Conservation (phyloP, 768 basidiomycete species). For the Termitomyces sp. region DNA sequence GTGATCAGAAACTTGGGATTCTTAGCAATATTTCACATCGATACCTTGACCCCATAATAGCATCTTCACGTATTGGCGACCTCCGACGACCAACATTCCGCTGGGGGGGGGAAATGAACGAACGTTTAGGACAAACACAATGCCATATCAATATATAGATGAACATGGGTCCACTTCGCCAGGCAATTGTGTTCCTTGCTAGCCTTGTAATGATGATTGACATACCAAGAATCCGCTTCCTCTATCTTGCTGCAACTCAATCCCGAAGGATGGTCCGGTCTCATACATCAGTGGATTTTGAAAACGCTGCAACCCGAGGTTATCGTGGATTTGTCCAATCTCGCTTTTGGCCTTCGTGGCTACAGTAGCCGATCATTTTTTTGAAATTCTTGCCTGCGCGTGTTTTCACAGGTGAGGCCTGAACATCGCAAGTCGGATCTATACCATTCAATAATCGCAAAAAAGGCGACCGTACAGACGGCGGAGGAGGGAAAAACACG, state of each 20-base stretch:
- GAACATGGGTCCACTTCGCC: not conserved
- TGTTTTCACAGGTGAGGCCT: slow-evolving; percentile 6
- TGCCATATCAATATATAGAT: not conserved
- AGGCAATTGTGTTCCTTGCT: not conserved
- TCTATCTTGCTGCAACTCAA: not conserved
- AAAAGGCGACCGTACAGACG: not conserved
- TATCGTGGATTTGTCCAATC: slow-evolving; percentile 4
- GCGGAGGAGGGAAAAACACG: slow-evolving; percentile 2
- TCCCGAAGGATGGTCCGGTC: not conserved
- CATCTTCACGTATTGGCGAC: slow-evolving; percentile 9
- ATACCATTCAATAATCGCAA: not conserved
- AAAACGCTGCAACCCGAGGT: not conserved
- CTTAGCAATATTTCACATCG: not conserved
- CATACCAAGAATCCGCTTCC: slow-evolving; percentile 6
- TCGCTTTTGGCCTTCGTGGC: slow-evolving; percentile 7
- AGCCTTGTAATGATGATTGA: slow-evolving; percentile 4
- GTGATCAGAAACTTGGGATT: not conserved
- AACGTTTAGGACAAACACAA: not conserved
- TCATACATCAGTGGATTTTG: not conserved
- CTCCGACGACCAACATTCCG: slow-evolving; percentile 12
- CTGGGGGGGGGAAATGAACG: not conserved
- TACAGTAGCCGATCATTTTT: slow-evolving; percentile 6
- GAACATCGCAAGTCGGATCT: slow-evolving; percentile 4
- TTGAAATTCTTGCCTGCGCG: slow-evolving; percentile 7
- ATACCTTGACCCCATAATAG: slow-evolving; percentile 3